Percentiles rank a stretch among this genome's conserved stretches.
Evolutionary conservation across 768 basidiomycete species (phyloP).

Genomic region (Lentinula edodes): DNA sequence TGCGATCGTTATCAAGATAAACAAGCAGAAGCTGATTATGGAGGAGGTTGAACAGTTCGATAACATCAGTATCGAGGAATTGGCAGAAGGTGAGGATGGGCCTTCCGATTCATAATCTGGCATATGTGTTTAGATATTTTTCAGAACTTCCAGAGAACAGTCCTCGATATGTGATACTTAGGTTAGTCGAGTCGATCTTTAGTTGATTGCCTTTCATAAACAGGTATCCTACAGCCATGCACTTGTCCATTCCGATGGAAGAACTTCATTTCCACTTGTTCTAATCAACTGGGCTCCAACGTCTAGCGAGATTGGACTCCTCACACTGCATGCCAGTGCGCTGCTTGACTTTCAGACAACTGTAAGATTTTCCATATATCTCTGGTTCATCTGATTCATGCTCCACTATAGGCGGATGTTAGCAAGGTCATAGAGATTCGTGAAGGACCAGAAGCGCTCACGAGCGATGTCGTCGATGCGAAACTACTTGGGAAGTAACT

Average conservation of each 20-base stretch:
- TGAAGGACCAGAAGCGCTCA: slow-evolving; percentile 79
- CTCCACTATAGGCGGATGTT: slow-evolving; percentile 54
- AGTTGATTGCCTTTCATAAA: not conserved
- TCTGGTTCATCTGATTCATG: not conserved
- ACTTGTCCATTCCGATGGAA: slow-evolving; percentile 72
- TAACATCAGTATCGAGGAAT: slow-evolving; percentile 71
- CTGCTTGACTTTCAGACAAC: slow-evolving; percentile 73
- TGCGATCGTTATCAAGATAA: slow-evolving; percentile 86
- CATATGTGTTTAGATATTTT: not conserved
- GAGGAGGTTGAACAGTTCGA: slow-evolving; percentile 80
- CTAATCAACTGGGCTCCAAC: slow-evolving; percentile 87
- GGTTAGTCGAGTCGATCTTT: not conserved
- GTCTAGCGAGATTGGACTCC: slow-evolving; percentile 67
- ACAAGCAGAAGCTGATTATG: slow-evolving; percentile 77
- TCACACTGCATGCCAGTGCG: slow-evolving; percentile 81
- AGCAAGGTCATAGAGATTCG: slow-evolving; percentile 77
- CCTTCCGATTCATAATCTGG: not conserved
- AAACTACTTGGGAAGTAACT: slow-evolving; percentile 34
- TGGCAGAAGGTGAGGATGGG: slow-evolving; percentile 74
- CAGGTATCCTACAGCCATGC: slow-evolving; percentile 58
- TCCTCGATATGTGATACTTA: slow-evolving; percentile 63
- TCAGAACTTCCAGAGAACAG: slow-evolving; percentile 84
- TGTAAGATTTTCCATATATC: slow-evolving; percentile 34
- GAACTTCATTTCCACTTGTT: slow-evolving; percentile 80
- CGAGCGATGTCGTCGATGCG: slow-evolving; percentile 63